Conservation (phyloP, 179 eudicot species). For the Spinacia oleracea region DNA sequence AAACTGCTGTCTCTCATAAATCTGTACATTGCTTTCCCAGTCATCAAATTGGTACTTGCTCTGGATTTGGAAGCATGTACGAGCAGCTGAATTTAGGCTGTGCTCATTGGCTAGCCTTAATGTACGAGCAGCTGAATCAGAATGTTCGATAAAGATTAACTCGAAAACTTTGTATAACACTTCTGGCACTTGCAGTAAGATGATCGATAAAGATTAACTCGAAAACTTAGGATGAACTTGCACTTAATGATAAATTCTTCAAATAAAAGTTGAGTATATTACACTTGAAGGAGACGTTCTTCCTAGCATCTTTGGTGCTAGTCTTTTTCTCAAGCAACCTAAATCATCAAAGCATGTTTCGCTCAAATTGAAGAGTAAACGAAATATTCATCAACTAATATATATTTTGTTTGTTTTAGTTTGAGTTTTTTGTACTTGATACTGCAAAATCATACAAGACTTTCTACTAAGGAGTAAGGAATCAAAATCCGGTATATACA, state of each 20-base stretch:
- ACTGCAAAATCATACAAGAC: not conserved
- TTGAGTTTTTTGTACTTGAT: too few relatives aligned
- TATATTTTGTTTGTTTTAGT: not conserved
- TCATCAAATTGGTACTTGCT: conserved; percentile 77
- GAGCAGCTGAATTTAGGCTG: conserved; percentile 73
- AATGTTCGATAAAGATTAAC: too few relatives aligned
- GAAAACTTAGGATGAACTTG: not conserved
- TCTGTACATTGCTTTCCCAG: too few relatives aligned
- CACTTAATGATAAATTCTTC: not conserved
- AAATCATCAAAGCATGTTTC: conserved; percentile 6
- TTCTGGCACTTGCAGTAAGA: conserved; percentile 61
- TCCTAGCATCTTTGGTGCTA: conserved; percentile 69
- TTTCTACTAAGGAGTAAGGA: not conserved
- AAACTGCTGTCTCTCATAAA: too few relatives aligned
- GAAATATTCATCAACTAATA: not conserved
- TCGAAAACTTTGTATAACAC: conserved; percentile 77
- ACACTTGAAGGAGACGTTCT: conserved; percentile 51
- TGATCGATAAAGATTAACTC: not conserved
- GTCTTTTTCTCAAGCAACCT: conserved; percentile 84
- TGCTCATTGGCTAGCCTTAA: conserved; percentile 83
- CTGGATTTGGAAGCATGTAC: conserved; percentile 81
- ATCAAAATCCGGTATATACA: not conserved
- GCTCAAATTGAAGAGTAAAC: not conserved
- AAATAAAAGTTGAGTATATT: conserved; percentile 24
- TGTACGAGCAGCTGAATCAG: conserved; percentile 45